A percentile compares a stretch with the other conserved stretches of the same genome.
These are phyloP conservation scores for Huntiella omanensis DNA, from an alignment of 2,329 filamentous ascomycete species.

Conservation along the genomic window DNA sequence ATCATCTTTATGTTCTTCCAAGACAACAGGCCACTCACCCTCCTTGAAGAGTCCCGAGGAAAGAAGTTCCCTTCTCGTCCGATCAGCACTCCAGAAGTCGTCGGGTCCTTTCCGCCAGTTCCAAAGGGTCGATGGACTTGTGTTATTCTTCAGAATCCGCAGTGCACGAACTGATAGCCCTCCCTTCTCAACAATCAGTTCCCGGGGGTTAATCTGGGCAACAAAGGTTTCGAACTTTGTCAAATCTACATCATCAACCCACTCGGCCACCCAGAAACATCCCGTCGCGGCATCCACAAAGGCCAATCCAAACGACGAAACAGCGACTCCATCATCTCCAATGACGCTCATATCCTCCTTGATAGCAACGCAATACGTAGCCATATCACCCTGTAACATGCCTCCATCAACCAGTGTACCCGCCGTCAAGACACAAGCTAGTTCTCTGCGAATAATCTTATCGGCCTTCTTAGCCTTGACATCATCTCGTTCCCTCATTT, in stretches of 20 bases:
- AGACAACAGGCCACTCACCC: constrained; percentile 53
- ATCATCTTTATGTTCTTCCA: constrained; percentile 56
- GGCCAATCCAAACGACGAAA: constrained; percentile 73
- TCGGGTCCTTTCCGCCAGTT: constrained; percentile 72
- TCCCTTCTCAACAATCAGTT: constrained; percentile 77
- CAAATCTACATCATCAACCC: constrained; percentile 77
- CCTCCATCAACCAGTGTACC: constrained; percentile 87
- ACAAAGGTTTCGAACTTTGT: constrained; percentile 96
- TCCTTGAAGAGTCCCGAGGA: constrained; percentile 62
- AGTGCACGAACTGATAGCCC: constrained; percentile 72
- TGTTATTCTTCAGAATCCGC: constrained; percentile 92
- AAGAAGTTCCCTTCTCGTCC: constrained; percentile 63
- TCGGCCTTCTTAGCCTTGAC: constrained; percentile 52
- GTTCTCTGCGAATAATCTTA: constrained; percentile 81
- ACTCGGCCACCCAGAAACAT: constrained; percentile 84
- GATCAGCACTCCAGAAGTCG: constrained; percentile 83
- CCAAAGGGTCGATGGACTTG: constrained; percentile 81
- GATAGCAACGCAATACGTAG: constrained; percentile 87
- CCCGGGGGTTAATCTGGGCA: constrained; percentile 74
- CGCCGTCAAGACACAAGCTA: constrained; percentile 76
- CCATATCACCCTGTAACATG: constrained; percentile 97
- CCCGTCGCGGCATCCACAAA: constrained; percentile 94
- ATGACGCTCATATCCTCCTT: constrained; percentile 62
- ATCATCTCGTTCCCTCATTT: constrained; percentile 86
- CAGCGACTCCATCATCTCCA: constrained; percentile 11